A percentile compares a stretch with the other conserved stretches of the same genome.
These are phyloP conservation scores for Aulographum hederae DNA, from an alignment of 2,329 filamentous ascomycete genomes.

Conservation along the genomic window DNA sequence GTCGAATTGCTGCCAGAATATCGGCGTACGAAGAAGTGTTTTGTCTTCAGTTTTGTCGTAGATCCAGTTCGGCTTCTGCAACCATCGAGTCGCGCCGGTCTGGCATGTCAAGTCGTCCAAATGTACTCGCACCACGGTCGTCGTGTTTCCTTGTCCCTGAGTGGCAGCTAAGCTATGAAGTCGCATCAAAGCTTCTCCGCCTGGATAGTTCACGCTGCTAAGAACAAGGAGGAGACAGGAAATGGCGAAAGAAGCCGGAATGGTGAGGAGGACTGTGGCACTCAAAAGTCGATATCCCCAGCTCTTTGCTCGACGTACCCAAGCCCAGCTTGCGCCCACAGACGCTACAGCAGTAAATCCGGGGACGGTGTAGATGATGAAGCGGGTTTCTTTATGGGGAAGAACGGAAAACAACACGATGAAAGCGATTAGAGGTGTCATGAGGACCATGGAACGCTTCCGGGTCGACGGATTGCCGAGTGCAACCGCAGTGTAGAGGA, in stretches of 20 bases:
- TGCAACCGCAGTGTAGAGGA: conserved; percentile 23
- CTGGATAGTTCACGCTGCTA: conserved; percentile 85
- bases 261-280: conserved; percentile 37
- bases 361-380: conserved; percentile 78
- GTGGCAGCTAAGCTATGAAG: conserved; percentile 16
- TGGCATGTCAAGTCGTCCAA: conserved; percentile 41
- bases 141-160: too few species aligned
- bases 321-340: conserved; percentile 51
- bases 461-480: conserved; percentile 28
- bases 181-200: conserved; percentile 52
- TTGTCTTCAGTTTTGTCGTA: conserved; percentile 44
- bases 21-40: conserved; percentile 23
- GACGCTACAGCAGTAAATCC: conserved; percentile 62
- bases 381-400: conserved; percentile 91
- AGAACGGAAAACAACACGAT: conserved; percentile 68
- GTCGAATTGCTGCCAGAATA: conserved; percentile 41
- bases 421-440: conserved; percentile 53
- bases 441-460: conserved; percentile 27
- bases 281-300: conserved; percentile 41
- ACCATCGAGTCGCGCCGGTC: conserved; percentile 43
- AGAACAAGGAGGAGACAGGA: conserved; percentile 54
- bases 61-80: conserved; percentile 29
- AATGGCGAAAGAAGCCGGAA: conserved; percentile 38
- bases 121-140: conserved; percentile 5
- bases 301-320: conserved; percentile 21